Base-by-base conservation (phyloP, 176 grass and related monocot genomes). In the Ananas comosus region DNA sequence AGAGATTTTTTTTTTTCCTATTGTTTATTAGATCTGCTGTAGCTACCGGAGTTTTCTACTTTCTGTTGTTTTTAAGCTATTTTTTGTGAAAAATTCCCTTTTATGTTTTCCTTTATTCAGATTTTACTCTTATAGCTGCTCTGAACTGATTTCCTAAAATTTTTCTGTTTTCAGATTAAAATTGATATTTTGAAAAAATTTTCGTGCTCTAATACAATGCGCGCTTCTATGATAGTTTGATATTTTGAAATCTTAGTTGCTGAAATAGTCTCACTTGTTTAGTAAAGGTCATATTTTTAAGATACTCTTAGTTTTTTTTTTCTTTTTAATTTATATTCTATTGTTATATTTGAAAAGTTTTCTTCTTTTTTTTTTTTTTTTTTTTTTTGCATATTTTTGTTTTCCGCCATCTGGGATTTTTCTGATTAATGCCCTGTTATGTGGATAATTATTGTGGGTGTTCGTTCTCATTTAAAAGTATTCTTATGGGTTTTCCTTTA, bases 281-380 rank as follows among this genome's bases (percentile, higher is more conserved):
- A 59, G 42, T 28, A 51, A 67, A 42, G 33, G 0, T 42, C 25
- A 27, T 27, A 27, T 56, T 56, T 2, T 56, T 13, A 4, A 16
- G 53, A 56, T n/a, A 14, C 54, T 57, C 14, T 14, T 58, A 58
- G 54, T 16, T 58, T 58, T 58, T 58, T n/a, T 9, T 7, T 13
- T 4, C 8, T 2, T 7, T 58, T 14, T 19, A 58, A 17, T 58
- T 58, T 58, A 16, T 58, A 8, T 58, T 58, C 4, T 17, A 18
- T 12, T 58, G 54, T 1, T 58, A 10, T 58, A 17, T 58, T 58
- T 42, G 33, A 42, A 42, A 42, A 42, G 4, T 42, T 58, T 8
- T 58, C 54, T 58, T n/a, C n/a, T n/a, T n/a, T n/a, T n/a, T n/a
- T 56, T 58, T 56, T n/a, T 58, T 58, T 58, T 56, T 58, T 56